Evolutionary conservation across 169 alveolate species (phyloP), one percentile per base, ranked within the genome.

Genomic region (Plasmodium sp.): DNA sequence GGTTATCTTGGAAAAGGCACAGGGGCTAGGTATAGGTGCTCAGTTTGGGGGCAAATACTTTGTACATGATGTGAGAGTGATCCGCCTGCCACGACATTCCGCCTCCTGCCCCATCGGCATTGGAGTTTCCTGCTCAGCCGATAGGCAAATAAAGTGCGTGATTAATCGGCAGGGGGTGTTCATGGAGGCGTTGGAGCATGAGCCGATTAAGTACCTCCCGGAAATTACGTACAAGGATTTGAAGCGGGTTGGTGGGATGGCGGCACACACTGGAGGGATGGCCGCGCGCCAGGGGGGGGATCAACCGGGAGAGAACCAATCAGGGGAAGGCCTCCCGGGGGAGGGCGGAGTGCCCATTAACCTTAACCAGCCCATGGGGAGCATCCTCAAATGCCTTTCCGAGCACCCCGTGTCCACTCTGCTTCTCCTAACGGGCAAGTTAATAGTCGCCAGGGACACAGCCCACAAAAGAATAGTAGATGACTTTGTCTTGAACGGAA

Each of bases 91-190:
- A 43, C 80, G 99, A 39, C 99, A 98, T 91, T 98, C 98, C 5
- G 99, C 98, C 5, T 97, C 98, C 4, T 97, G 98, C 54, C 99
- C 99, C 2, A 97, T 98, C 58, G 97, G 97, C 85, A 96, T 98
- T 36, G 99, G 99, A 48, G 98, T 98, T n/a, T 97, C 98, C 10
- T 98, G 99, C 93, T 97, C 98, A 6, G 99, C 99, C 9, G 99
- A 98, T 93, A 82, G 99, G 51, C 99, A 98, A 82, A 95, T 96
- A 6, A 94, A 96, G 92, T 97, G 96, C 34, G 48, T 93, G 22
- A 96, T 97, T 43, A 93, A 96, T 82, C 92, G 83, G 6, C 83
- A 96, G 3, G 98, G 98, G 16, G 98, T 97, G 33, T 97, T 96
- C 92, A 82, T 97, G 45, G 98, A 97, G 94, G 84, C 95, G 81